A percentile compares a stretch with the other conserved stretches of the same genome.
phyloP scores from a whole-genome alignment of 2,329 filamentous ascomycete genomes.

The Chaetomium olivaceum region DNA sequence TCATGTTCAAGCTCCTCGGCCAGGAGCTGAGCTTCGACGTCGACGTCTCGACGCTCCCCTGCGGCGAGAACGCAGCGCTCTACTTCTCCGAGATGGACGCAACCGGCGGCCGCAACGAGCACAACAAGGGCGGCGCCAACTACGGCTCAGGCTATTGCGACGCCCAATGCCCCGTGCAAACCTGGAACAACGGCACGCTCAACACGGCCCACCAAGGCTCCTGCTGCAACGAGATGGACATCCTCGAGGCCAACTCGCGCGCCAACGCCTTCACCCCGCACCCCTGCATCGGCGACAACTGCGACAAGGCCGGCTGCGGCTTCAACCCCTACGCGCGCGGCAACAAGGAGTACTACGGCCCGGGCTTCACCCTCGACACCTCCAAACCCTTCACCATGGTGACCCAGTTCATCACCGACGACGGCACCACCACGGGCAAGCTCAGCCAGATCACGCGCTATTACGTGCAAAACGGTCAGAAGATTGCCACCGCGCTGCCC shows the following conservation, averaged over 20 bases:
- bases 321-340: conserved; percentile 39
- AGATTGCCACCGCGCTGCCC: conserved; percentile 42
- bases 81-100: conserved; percentile 59
- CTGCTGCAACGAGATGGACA: conserved; percentile 59
- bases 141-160: conserved; percentile 49
- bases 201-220: conserved; percentile 47
- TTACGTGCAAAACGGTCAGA: conserved; percentile 50
- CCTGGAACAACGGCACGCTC: conserved; percentile 52
- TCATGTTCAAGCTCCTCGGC: conserved; percentile 57
- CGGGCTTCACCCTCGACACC: conserved; percentile 32
- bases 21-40: conserved; percentile 65
- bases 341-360: conserved; percentile 41
- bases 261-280: conserved; percentile 52
- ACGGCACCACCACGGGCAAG: conserved; percentile 28
- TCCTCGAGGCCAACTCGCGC: conserved; percentile 55
- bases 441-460: conserved; percentile 49
- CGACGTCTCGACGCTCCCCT: conserved; percentile 60
- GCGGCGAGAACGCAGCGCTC: conserved; percentile 64
- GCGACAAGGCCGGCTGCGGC: conserved; percentile 47
- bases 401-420: conserved; percentile 48
- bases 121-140: conserved; percentile 54
- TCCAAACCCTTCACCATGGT: conserved; percentile 42
- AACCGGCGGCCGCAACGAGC: conserved; percentile 52
- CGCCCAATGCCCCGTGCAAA: conserved; percentile 44
- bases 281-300: conserved; percentile 42